A percentile compares a stretch with the other conserved stretches of the same genome.
These are phyloP conservation scores for Aspergillus intermedius DNA, from an alignment of 2,329 filamentous ascomycete species.

Conservation along the genomic window DNA sequence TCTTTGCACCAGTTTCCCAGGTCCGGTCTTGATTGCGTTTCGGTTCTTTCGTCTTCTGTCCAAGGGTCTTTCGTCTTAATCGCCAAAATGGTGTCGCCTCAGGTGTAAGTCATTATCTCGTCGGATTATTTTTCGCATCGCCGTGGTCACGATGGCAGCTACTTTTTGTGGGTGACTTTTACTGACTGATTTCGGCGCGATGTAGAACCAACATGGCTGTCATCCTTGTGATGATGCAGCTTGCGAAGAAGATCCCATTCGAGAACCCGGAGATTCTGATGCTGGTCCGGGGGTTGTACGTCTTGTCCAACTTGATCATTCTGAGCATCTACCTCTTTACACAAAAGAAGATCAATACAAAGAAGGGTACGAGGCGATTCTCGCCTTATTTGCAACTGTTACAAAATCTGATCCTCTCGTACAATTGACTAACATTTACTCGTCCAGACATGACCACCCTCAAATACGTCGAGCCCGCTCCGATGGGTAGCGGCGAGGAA, in stretches of 20 bases:
- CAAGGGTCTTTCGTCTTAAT: conserved; percentile 10
- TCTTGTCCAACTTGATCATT: conserved; percentile 76
- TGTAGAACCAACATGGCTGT: conserved; percentile 82
- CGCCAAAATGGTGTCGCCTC: conserved; percentile 59
- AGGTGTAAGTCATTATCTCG: conserved; percentile 49
- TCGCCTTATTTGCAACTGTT: not conserved
- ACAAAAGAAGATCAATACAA: conserved; percentile 79
- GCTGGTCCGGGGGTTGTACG: conserved; percentile 57
- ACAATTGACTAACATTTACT: conserved; percentile 1
- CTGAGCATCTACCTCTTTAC: conserved; percentile 77
- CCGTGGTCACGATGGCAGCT: not conserved
- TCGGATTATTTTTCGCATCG: not conserved
- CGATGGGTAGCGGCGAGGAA: conserved; percentile 89
- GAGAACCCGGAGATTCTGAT: conserved; percentile 72
- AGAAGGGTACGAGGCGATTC: conserved; percentile 68
- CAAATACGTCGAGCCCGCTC: conserved; percentile 95
- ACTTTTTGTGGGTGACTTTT: not conserved
- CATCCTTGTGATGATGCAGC: conserved; percentile 97
- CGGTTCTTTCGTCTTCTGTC: conserved; percentile 8
- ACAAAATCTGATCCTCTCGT: not conserved
- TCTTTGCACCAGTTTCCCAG: conserved; percentile 5
- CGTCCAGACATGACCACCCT: conserved; percentile 82
- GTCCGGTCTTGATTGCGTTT: conserved; percentile 3
- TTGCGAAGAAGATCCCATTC: conserved; percentile 90
- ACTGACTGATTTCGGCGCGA: conserved; percentile 4